These are phyloP conservation scores for Ascochyta rabiei DNA, from an alignment of 2,329 filamentous ascomycete species.

Conservation along the genomic window DNA sequence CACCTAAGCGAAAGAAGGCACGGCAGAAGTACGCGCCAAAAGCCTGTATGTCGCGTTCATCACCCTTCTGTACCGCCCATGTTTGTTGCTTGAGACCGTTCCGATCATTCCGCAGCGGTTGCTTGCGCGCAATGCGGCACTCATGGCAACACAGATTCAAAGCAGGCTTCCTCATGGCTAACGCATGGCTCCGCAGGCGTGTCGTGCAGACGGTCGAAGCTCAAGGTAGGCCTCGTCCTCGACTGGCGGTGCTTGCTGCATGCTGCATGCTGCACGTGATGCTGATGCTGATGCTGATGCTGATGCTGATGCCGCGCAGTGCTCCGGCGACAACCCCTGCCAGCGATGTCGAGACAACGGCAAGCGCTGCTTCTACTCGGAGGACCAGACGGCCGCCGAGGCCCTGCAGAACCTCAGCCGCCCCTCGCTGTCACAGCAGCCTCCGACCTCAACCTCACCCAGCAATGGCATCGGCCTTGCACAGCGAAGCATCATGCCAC, in stretches of 20 bases:
- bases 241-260: background rate
- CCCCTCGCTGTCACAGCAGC: slow-evolving; percentile 31
- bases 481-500: slow-evolving; percentile 28
- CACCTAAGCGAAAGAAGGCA: slow-evolving; percentile 45
- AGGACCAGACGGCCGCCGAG: slow-evolving; percentile 47
- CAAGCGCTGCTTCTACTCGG: slow-evolving; percentile 46
- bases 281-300: background rate
- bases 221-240: slow-evolving; percentile 32
- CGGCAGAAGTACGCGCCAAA: slow-evolving; percentile 46
- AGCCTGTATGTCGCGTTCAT: slow-evolving; percentile 38
- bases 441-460: slow-evolving; percentile 7
- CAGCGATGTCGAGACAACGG: slow-evolving; percentile 44
- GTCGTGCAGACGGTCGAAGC: slow-evolving; percentile 43
- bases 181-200: slow-evolving; percentile 33
- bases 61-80: background rate
- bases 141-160: background rate
- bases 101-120: slow-evolving; percentile 29
- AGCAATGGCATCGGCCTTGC: slow-evolving; percentile 24
- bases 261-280: background rate
- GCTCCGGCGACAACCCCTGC: slow-evolving; percentile 45
- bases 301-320: slow-evolving; percentile 24
- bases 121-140: slow-evolving; percentile 1
- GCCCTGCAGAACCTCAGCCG: slow-evolving; percentile 46
- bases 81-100: slow-evolving; percentile 8
- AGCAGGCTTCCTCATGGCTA: slow-evolving; percentile 13